Base-by-base conservation (phyloP, 2,329 filamentous ascomycete genomes). In the Trichoderma sp. region DNA sequence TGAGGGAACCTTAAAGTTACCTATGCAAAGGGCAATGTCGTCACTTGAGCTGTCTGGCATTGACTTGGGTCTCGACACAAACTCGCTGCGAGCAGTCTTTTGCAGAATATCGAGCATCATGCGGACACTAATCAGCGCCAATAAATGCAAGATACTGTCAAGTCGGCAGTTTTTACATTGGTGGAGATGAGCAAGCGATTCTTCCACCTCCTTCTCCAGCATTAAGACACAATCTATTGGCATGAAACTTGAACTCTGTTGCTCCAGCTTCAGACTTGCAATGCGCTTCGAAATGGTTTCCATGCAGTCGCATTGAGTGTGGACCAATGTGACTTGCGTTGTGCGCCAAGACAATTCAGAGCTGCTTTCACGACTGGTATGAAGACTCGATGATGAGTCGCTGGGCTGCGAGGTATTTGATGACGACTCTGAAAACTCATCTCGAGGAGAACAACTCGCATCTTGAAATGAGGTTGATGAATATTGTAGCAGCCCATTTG, bases 31-130 rank as follows among this genome's bases (percentile, higher is more conserved):
- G 26, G n/a, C 9, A 26, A 26, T 20, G 50, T 4, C 23, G 12
- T 62, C 34, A 20, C 2, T 32, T 4, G 53, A 23, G 15, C 7
- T 47, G 34, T 20, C 36, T 23, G 61, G 13, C 7, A 3, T 1
- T 26, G 30, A 9, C n/a, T 34, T 43, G 12, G 69, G 23, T 57
- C 30, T 53, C 6, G 47, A 12, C 13, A 68, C 26, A 20, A 71
- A 71, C n/a, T 71, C 53, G n/a, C 30, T 62, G 23, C 64, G 69
- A 34, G 55, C 50, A n/a, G 63, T 67, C 53, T 67, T 68, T 15
- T 71, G 69, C 15, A 71, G 69, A 15, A 71, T 65, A 34, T 71
- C 63, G 20, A 71, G 63, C 69, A 61, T 71, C 69, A 68, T 71
- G 17, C 57, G 62, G 5, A 71, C 63, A 28, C 63, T 71, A 26